Percentiles rank a stretch among this genome's conserved stretches.
Conservation (phyloP, 805 yeast species). For the Lipomyces sp. region DNA sequence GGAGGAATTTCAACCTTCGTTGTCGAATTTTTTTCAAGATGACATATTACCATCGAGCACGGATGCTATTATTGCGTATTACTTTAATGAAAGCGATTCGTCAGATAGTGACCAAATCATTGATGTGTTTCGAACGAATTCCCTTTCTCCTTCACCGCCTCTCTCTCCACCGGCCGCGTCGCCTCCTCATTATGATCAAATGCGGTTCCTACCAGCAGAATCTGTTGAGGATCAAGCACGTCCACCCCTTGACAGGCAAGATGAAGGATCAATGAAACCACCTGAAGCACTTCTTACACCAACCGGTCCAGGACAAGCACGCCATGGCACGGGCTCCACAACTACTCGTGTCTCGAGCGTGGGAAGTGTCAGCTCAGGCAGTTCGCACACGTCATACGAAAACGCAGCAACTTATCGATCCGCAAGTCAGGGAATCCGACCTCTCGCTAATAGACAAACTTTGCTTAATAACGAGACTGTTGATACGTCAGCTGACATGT, state of each 20-base stretch:
- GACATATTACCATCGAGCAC: neutral
- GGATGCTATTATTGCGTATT: neutral
- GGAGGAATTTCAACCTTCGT: neutral
- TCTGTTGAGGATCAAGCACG: neutral
- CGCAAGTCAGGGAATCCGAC: neutral
- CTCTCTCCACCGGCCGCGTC: neutral
- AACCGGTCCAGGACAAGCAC: neutral
- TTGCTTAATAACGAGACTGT: neutral
- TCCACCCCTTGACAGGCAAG: neutral
- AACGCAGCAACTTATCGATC: neutral
- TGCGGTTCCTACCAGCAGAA: neutral
- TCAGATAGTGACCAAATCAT: conserved; percentile 1
- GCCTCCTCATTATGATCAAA: neutral
- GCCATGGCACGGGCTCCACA: neutral
- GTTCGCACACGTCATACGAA: neutral
- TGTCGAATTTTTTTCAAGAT: neutral
- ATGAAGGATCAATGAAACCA: neutral
- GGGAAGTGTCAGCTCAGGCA: neutral
- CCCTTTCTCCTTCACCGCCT: neutral
- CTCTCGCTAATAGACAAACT: neutral
- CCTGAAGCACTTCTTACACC: neutral
- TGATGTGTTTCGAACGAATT: neutral
- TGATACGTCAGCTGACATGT: neutral
- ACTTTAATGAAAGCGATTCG: neutral
- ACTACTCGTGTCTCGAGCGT: neutral